Percentiles rank a stretch among this genome's conserved stretches.
phyloP scores from a whole-genome alignment of 805 yeast species.

The Candida verbasci region DNA sequence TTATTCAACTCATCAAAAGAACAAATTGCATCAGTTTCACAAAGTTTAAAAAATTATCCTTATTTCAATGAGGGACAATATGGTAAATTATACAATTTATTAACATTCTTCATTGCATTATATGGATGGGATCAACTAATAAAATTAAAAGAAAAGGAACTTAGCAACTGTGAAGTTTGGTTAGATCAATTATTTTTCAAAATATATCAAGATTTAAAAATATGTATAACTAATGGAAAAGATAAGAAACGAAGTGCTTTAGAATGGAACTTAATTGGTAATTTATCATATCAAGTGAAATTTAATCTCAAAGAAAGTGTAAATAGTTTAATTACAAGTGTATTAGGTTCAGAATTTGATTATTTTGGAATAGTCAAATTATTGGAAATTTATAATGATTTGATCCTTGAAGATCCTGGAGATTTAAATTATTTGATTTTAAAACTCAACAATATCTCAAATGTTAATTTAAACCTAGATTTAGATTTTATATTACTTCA shows the following conservation, averaged over 20 bases:
- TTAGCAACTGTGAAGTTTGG: conserved; percentile 73
- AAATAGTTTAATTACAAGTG: conserved; percentile 40
- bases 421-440: conserved; percentile 20
- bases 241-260: conserved; percentile 50
- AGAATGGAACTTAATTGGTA: conserved; percentile 73
- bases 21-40: conserved; percentile 34
- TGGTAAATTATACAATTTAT: conserved; percentile 55
- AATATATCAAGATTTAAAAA: conserved; percentile 55
- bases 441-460: conserved; percentile 14
- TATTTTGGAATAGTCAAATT: conserved; percentile 51
- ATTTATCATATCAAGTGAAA: conserved; percentile 43
- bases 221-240: conserved; percentile 22
- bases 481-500: conserved; percentile 31
- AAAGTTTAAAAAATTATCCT: conserved; percentile 25
- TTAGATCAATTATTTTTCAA: conserved; percentile 69
- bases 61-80: conserved; percentile 27
- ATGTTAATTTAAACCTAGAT: conserved; percentile 12
- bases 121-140: conserved; percentile 84
- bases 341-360: conserved; percentile 59
- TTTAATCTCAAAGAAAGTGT: conserved; percentile 34
- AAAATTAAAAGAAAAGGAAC: conserved; percentile 57
- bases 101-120: conserved; percentile 61
- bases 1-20: conserved; percentile 26
- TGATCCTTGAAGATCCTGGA: conserved; percentile 26
- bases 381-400: conserved; percentile 44